A percentile compares a stretch with the other conserved stretches of the same genome.
phyloP scores from a whole-genome alignment of 495 filamentous ascomycete species.

The Neurospora sp. region DNA sequence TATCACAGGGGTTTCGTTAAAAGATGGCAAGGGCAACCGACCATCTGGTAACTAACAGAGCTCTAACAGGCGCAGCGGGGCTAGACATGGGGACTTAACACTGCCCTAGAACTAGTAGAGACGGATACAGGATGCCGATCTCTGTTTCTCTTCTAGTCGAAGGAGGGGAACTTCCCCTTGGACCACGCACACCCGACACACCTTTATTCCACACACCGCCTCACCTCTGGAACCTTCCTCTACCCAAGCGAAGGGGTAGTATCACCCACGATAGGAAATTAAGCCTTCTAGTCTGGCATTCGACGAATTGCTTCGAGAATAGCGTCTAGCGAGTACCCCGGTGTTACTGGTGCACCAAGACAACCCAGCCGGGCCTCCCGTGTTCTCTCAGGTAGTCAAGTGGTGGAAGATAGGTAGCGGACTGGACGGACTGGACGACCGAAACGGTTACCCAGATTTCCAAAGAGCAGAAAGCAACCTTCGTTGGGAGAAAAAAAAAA shows the following conservation, averaged over 20 bases:
- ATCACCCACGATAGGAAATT: background rate
- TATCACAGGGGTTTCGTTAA: background rate
- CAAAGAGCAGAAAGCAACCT: background rate
- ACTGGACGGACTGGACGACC: background rate
- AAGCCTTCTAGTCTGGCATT: background rate
- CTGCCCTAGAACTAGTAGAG: background rate
- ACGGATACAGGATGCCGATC: background rate
- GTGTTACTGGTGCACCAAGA: background rate
- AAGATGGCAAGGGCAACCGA: background rate
- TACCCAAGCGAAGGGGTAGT: background rate
- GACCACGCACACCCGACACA: background rate
- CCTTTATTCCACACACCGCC: background rate
- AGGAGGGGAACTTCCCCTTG: background rate
- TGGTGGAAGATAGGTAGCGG: background rate
- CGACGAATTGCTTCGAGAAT: background rate
- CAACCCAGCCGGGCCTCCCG: background rate
- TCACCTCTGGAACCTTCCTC: background rate
- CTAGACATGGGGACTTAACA: background rate
- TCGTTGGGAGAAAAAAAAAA: background rate
- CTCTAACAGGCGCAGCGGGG: background rate
- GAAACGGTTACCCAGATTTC: background rate
- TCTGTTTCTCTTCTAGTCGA: background rate
- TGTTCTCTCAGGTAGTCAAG: background rate
- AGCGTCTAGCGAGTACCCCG: background rate
- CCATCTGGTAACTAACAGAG: background rate